Conservation (phyloP, 306 rosid genomes). For the Acacia crassicarpa region DNA sequence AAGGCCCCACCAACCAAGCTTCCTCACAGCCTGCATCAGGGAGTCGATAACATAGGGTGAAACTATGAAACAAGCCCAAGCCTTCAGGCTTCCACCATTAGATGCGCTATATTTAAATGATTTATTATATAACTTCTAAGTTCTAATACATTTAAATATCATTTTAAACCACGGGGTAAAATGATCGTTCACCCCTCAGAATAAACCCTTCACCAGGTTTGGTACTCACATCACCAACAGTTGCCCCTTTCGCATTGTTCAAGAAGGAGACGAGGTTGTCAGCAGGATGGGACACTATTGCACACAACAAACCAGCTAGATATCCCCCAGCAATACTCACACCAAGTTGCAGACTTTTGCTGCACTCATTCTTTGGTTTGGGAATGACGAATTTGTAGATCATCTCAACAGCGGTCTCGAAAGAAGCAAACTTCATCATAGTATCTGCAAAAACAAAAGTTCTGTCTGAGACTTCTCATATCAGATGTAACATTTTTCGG, state of each 20-base stretch:
- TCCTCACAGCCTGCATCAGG: conserved; percentile 76
- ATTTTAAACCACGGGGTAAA: not conserved
- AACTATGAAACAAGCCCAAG: not conserved
- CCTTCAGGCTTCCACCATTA: not conserved
- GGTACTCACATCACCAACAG: conserved; percentile 89
- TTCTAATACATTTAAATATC: not conserved
- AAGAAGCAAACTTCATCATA: conserved; percentile 97
- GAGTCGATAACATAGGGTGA: not conserved
- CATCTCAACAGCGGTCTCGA: conserved; percentile 84
- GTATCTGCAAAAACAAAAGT: conserved; percentile 62
- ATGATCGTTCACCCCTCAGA: not conserved
- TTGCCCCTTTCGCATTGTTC: conserved; percentile 96
- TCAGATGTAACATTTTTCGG: conserved; percentile 13
- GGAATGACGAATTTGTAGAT: conserved; percentile 81
- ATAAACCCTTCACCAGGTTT: not conserved
- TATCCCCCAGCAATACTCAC: conserved; percentile 96
- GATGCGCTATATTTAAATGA: not conserved
- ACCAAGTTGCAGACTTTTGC: conserved; percentile 83
- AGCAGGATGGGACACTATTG: conserved; percentile 96
- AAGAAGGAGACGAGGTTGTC: conserved; percentile 96
- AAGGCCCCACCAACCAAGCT: conserved; percentile 78
- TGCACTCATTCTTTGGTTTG: conserved; percentile 79
- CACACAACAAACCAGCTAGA: conserved; percentile 92
- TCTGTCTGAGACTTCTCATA: not conserved
- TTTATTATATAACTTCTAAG: not conserved